These are phyloP conservation scores for Microthyrium microscopicum DNA, from an alignment of 2,329 filamentous ascomycete genomes.

Conservation along the genomic window DNA sequence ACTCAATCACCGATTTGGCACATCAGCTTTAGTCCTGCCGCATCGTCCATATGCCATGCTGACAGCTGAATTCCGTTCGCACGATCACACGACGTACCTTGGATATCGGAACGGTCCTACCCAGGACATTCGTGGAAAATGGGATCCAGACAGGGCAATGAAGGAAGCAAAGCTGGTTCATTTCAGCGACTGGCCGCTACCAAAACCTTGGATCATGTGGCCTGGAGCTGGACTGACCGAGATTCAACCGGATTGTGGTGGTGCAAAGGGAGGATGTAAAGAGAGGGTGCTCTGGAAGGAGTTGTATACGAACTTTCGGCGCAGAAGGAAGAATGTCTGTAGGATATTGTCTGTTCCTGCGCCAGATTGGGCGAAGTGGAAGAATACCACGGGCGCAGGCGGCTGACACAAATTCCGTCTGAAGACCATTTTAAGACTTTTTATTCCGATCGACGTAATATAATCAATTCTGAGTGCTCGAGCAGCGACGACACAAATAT, in stretches of 20 bases:
- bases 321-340: slow-evolving; percentile 24
- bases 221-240: slow-evolving; percentile 22
- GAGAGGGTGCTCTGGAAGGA: slow-evolving; percentile 28
- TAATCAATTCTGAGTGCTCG: no score
- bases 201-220: slow-evolving; percentile 45
- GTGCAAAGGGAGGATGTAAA: slow-evolving; percentile 16
- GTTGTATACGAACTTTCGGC: slow-evolving; percentile 28
- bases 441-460: no score
- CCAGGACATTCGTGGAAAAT: slow-evolving; percentile 31
- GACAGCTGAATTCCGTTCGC: slow-evolving; percentile 43
- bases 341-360: slow-evolving; percentile 21
- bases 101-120: slow-evolving; percentile 15
- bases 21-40: slow-evolving; percentile 43
- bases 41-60: slow-evolving; percentile 46
- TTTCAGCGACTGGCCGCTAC: slow-evolving; percentile 55
- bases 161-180: slow-evolving; percentile 50
- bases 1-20: slow-evolving; percentile 43
- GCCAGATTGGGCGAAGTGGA: slow-evolving; percentile 18
- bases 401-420: no score
- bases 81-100: slow-evolving; percentile 35
- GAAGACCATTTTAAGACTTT: no score
- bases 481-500: no score
- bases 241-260: slow-evolving; percentile 28
- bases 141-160: slow-evolving; percentile 40
- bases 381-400: slow-evolving; percentile 5